phyloP scores from a whole-genome alignment of 1,284 basidiomycete species.

The Ganoderma lingzhi region DNA sequence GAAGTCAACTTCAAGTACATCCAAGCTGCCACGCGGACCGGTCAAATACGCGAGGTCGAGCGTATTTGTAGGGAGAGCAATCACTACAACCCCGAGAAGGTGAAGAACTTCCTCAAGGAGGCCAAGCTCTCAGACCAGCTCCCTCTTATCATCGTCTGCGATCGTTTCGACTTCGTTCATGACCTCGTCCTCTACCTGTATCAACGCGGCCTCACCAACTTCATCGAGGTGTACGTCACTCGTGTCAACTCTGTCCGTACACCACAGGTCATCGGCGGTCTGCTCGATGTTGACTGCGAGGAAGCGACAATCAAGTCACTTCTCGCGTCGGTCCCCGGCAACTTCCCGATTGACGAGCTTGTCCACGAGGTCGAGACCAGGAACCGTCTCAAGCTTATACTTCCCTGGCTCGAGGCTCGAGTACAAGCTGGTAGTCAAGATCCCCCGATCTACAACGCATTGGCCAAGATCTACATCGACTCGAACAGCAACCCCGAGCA shows the following conservation, averaged over 20 bases:
- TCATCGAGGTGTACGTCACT: conserved; percentile 99
- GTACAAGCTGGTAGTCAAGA: conserved; percentile 95
- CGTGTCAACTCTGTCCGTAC: conserved; percentile 97
- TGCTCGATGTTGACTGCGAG: conserved; percentile 98
- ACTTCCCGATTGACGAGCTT: conserved; percentile 98
- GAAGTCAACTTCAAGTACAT: conserved; percentile 99
- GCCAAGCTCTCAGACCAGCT: conserved; percentile 97
- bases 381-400: conserved; percentile 95
- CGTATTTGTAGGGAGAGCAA: conserved; percentile 98
- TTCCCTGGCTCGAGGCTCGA: conserved; percentile 96
- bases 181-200: conserved; percentile 99
- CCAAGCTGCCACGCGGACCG: conserved; percentile 97
- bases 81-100: conserved; percentile 98
- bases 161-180: conserved; percentile 99
- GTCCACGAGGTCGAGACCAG: conserved; percentile 97
- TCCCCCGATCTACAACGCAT: conserved; percentile 93
- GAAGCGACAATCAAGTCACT: conserved; percentile 96
- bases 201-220: conserved; percentile 96
- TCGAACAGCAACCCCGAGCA: conserved; percentile 98
- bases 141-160: conserved; percentile 99
- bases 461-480: conserved; percentile 99
- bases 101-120: conserved; percentile 99
- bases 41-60: conserved; percentile 98
- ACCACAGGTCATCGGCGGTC: conserved; percentile 97
- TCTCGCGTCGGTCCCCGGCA: conserved; percentile 93